Evolutionary conservation across 2,329 filamentous ascomycete genomes (phyloP).

Genomic region (Trichothecium sympodiale): DNA sequence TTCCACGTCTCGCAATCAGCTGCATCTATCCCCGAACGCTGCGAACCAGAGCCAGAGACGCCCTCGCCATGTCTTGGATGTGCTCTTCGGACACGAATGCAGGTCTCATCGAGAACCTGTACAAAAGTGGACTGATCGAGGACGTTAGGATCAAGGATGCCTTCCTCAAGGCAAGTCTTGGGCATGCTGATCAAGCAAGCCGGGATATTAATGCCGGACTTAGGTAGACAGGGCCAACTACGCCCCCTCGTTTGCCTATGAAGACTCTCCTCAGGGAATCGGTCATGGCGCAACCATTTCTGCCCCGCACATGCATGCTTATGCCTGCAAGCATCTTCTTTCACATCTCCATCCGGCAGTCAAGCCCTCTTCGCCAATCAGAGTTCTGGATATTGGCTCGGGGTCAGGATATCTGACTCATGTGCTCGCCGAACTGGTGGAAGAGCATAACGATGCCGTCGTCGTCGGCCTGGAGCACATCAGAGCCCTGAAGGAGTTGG

Average conservation of each 20-base stretch:
- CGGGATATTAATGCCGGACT: background rate
- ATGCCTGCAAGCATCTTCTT: slow-evolving; percentile 38
- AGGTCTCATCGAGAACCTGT: slow-evolving; percentile 70
- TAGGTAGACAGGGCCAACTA: slow-evolving; percentile 86
- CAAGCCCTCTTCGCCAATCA: slow-evolving; percentile 20
- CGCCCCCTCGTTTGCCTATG: slow-evolving; percentile 58
- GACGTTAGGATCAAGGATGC: slow-evolving; percentile 62
- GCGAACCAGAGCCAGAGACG: slow-evolving; percentile 1
- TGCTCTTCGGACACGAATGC: slow-evolving; percentile 66
- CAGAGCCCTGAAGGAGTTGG: slow-evolving; percentile 47
- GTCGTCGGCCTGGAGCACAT: slow-evolving; percentile 73
- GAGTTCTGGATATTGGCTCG: slow-evolving; percentile 64
- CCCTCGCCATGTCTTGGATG: slow-evolving; percentile 71
- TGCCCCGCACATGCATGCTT: slow-evolving; percentile 51
- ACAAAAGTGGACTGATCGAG: slow-evolving; percentile 60
- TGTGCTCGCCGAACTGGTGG: slow-evolving; percentile 70
- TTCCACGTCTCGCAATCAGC: no score
- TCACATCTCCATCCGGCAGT: slow-evolving; percentile 27
- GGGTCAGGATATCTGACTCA: slow-evolving; percentile 81
- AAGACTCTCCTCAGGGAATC: slow-evolving; percentile 44
- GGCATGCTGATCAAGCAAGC: slow-evolving; percentile 1
- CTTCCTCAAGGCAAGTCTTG: slow-evolving; percentile 52
- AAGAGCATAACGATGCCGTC: slow-evolving; percentile 23
- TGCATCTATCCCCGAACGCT: no score
- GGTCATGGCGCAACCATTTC: slow-evolving; percentile 46